These are phyloP conservation scores for Colletotrichum truncatum DNA, from an alignment of 2,329 filamentous ascomycete species.

Conservation along the genomic window DNA sequence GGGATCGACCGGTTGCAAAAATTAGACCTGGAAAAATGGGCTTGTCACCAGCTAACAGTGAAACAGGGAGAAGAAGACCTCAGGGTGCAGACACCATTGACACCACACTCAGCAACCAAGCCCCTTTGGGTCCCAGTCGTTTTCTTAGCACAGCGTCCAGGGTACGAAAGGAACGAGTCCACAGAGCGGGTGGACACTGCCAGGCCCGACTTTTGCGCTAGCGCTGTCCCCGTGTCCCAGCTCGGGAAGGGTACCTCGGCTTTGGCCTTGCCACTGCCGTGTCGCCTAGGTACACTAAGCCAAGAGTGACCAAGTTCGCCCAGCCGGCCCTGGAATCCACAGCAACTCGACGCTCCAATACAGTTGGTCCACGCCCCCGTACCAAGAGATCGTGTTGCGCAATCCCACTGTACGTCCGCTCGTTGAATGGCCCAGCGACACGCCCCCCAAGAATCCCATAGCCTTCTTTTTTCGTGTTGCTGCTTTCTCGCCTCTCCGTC, in stretches of 20 bases:
- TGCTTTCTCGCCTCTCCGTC: neutral
- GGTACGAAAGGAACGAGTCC: neutral
- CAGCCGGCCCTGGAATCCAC: slow-evolving; percentile 29
- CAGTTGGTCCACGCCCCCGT: slow-evolving; percentile 29
- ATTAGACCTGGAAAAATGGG: neutral
- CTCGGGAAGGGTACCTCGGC: slow-evolving; percentile 10
- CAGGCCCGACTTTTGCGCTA: neutral
- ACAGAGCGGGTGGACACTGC: neutral
- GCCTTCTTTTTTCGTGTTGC: slow-evolving; percentile 2
- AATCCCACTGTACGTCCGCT: slow-evolving; percentile 21
- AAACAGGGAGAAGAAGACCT: slow-evolving; percentile 20
- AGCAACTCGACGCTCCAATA: slow-evolving; percentile 24
- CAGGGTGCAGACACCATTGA: neutral
- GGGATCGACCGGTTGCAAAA: slow-evolving; percentile 23
- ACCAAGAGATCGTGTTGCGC: slow-evolving; percentile 30
- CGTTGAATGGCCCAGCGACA: neutral
- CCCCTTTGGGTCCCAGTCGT: neutral
- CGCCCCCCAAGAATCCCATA: slow-evolving; percentile 14
- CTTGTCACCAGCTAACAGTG: slow-evolving; percentile 24
- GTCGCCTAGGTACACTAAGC: slow-evolving; percentile 10
- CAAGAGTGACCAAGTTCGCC: slow-evolving; percentile 25
- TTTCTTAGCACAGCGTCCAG: neutral
- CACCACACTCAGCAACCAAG: neutral
- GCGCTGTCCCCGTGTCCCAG: slow-evolving; percentile 2
- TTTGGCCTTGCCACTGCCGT: slow-evolving; percentile 6